These are phyloP conservation scores for Telopea speciosissima DNA, from an alignment of 177 flowering plant species.

Conservation along the genomic window DNA sequence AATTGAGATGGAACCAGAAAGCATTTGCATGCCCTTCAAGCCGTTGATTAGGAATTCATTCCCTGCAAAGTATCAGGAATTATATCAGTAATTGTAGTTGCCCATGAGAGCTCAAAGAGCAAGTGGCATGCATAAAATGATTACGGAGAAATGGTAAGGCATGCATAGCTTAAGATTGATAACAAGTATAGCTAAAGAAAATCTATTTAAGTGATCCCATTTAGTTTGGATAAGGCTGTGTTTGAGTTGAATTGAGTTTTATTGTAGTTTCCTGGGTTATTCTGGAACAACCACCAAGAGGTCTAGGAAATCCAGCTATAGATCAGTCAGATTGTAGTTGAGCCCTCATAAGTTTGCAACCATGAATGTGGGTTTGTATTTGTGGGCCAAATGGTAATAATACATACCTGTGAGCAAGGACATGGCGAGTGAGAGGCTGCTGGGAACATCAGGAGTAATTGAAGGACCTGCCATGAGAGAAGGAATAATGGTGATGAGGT, in stretches of 20 bases:
- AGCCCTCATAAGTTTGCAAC: neutral
- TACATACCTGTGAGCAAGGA: conserved; percentile 49
- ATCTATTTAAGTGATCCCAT: too few relatives aligned
- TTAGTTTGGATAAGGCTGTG: too few relatives aligned
- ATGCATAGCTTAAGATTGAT: too few relatives aligned
- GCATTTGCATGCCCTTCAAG: conserved; percentile 65
- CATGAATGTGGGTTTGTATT: neutral
- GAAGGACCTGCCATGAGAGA: conserved; percentile 55
- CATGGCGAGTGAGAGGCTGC: conserved; percentile 45
- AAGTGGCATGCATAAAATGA: too few relatives aligned
- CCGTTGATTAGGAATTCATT: conserved; percentile 39
- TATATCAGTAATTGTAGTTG: too few relatives aligned
- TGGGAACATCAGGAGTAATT: conserved; percentile 51
- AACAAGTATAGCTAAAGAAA: too few relatives aligned
- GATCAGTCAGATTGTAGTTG: neutral
- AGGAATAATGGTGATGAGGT: conserved; percentile 67
- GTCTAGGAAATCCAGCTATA: neutral
- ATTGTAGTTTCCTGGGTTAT: too few relatives aligned
- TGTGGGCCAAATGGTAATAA: too few relatives aligned
- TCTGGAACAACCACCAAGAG: neutral
- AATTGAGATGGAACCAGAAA: conserved; percentile 64
- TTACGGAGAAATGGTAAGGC: too few relatives aligned
- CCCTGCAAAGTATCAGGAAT: conserved; percentile 26
- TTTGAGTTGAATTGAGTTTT: too few relatives aligned
- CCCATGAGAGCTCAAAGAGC: too few relatives aligned